Conservation (phyloP, 495 filamentous ascomycete species). For the Baudoinia panamericana region DNA sequence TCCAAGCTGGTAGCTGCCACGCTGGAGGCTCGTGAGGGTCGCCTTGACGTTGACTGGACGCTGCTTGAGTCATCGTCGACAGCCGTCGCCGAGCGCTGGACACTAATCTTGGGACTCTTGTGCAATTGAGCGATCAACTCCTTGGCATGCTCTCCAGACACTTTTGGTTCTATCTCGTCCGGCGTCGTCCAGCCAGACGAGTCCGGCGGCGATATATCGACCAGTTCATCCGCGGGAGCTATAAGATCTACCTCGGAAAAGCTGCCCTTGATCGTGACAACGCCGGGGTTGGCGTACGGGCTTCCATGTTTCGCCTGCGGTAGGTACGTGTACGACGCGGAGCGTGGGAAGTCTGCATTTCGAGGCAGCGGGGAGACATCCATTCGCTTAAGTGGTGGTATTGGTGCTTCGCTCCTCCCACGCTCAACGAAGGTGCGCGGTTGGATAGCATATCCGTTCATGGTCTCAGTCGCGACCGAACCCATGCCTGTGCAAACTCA, state of each 20-base stretch:
- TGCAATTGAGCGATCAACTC: conserved; percentile 16
- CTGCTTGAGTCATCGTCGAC: conserved; percentile 9
- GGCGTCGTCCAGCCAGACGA: conserved; percentile 20
- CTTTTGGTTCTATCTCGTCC: conserved; percentile 13
- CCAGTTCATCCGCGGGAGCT: background rate
- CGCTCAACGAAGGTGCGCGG: background rate
- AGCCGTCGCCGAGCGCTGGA: background rate
- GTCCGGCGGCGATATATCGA: conserved; percentile 11
- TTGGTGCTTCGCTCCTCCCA: background rate
- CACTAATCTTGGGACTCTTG: conserved; percentile 14
- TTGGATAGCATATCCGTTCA: conserved; percentile 5
- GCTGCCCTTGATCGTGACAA: conserved; percentile 17
- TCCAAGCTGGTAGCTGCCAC: conserved; percentile 6
- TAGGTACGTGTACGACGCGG: conserved; percentile 22
- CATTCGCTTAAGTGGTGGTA: background rate
- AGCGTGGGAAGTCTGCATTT: conserved; percentile 17
- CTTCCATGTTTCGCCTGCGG: conserved; percentile 6
- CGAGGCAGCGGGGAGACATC: conserved; percentile 1
- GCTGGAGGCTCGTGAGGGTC: conserved; percentile 5
- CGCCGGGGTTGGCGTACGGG: background rate
- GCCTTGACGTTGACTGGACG: background rate
- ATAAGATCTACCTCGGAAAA: conserved; percentile 16
- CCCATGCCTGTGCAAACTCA: background rate
- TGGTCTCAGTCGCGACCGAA: conserved; percentile 3
- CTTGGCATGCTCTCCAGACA: background rate